Conservation (phyloP, 805 yeast species). For the Lachancea nothofagi region DNA sequence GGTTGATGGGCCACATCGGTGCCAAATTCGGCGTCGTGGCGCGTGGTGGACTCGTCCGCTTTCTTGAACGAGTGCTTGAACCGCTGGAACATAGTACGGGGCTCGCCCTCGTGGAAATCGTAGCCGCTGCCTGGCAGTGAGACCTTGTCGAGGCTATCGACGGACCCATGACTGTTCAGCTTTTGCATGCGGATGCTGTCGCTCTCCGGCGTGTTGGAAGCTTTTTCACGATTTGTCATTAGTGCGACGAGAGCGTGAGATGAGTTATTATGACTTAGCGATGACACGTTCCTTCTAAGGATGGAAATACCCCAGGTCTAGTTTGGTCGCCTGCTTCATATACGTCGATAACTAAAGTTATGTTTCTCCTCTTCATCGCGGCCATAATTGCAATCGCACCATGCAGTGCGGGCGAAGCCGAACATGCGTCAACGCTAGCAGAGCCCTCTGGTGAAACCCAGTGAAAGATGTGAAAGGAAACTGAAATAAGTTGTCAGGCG, state of each 20-base stretch:
- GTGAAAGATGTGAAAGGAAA: too few species aligned
- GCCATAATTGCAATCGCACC: too few species aligned
- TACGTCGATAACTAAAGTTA: too few species aligned
- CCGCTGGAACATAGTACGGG: conserved; percentile 1
- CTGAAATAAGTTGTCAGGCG: too few species aligned
- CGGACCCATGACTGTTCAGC: neutral
- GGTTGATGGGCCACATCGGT: neutral
- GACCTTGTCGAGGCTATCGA: conserved; percentile 5
- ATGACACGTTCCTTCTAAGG: too few species aligned
- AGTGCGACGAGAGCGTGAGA: neutral
- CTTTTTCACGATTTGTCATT: neutral
- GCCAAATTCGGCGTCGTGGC: conserved; percentile 1
- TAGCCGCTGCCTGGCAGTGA: conserved; percentile 7
- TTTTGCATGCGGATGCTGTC: neutral
- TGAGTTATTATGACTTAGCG: too few species aligned
- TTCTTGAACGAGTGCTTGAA: conserved; percentile 6
- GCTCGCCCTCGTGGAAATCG: conserved; percentile 2
- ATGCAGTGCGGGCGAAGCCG: too few species aligned
- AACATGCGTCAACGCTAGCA: too few species aligned
- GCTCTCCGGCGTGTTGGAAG: conserved; percentile 1
- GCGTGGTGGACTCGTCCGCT: neutral
- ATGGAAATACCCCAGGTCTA: too few species aligned
- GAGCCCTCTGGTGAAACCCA: too few species aligned
- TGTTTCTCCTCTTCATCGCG: too few species aligned
- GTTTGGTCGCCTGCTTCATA: too few species aligned